phyloP scores from a whole-genome alignment of 176 grass and related monocot species.

The Juncus inflexus region DNA sequence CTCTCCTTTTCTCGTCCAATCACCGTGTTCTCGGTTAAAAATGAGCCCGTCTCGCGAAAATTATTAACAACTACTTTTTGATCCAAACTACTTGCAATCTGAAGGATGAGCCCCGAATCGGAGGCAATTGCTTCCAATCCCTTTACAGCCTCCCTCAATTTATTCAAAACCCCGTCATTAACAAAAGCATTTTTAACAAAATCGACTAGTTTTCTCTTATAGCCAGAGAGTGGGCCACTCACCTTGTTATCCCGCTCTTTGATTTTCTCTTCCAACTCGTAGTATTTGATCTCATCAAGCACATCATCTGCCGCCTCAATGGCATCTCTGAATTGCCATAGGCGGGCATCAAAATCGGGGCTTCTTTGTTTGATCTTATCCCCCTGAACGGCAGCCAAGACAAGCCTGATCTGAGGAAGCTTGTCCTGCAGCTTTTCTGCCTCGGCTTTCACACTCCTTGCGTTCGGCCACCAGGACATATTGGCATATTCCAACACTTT shows the following conservation, averaged over 20 bases:
- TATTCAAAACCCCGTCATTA: conserved; percentile 2
- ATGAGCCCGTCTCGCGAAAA: conserved; percentile 11
- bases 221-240: not conserved
- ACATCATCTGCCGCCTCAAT: conserved; percentile 7
- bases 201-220: conserved; percentile 1
- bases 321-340: conserved; percentile 18
- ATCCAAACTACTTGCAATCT: not conserved
- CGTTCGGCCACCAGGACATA: not conserved
- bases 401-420: not conserved
- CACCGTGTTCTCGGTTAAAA: not conserved
- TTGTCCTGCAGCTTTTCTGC: not conserved
- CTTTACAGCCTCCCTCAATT: conserved; percentile 10
- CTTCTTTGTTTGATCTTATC: not conserved
- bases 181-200: not conserved
- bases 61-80: not conserved
- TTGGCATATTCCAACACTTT: not conserved
- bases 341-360: not conserved
- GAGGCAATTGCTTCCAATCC: not conserved
- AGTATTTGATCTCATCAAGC: conserved; percentile 19
- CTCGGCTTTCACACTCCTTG: not conserved
- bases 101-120: not conserved
- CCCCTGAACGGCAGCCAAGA: not conserved
- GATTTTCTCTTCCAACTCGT: conserved; percentile 4
- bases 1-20: conserved; percentile 13
- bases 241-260: conserved; percentile 7